These are phyloP conservation scores for Talinum fruticosum DNA, from an alignment of 148 eudicot genomes.

Conservation along the genomic window DNA sequence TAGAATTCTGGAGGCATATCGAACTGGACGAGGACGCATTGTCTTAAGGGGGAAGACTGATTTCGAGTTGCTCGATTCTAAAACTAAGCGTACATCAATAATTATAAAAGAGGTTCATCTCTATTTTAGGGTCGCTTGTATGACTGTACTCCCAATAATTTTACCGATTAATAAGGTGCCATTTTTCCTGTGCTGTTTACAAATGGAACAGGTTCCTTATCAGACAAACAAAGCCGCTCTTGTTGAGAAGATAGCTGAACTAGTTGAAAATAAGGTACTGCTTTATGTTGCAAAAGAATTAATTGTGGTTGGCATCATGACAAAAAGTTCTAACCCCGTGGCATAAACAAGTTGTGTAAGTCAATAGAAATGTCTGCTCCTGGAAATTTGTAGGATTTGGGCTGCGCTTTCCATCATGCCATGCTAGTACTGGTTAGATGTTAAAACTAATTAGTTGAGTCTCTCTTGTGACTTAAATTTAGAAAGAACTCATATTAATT, in stretches of 20 bases:
- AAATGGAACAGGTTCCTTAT: constrained; percentile 77
- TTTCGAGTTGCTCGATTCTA: constrained; percentile 73
- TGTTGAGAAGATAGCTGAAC: constrained; percentile 90
- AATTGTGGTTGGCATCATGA: not conserved
- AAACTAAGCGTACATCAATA: constrained; percentile 68
- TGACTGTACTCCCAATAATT: constrained; percentile 6
- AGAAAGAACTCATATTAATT: not conserved
- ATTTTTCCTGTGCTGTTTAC: constrained; percentile 19
- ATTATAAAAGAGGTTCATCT: constrained; percentile 78
- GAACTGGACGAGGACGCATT: constrained; percentile 88
- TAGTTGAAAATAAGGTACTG: constrained; percentile 83
- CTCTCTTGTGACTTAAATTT: not conserved
- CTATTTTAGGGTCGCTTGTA: not conserved
- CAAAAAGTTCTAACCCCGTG: not conserved
- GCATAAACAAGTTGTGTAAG: not conserved
- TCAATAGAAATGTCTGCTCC: not conserved
- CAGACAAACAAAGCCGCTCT: constrained; percentile 95
- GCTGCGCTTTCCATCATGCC: not conserved
- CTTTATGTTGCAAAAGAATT: not conserved
- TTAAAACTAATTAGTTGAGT: no score
- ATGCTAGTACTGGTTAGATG: not conserved
- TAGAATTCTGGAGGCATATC: constrained; percentile 89
- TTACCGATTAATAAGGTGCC: not conserved
- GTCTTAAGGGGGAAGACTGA: constrained; percentile 91
- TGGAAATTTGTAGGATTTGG: not conserved